A percentile compares a stretch with the other conserved stretches of the same genome.
Conservation (phyloP, 768 basidiomycete species). For the Serendipita sp. region DNA sequence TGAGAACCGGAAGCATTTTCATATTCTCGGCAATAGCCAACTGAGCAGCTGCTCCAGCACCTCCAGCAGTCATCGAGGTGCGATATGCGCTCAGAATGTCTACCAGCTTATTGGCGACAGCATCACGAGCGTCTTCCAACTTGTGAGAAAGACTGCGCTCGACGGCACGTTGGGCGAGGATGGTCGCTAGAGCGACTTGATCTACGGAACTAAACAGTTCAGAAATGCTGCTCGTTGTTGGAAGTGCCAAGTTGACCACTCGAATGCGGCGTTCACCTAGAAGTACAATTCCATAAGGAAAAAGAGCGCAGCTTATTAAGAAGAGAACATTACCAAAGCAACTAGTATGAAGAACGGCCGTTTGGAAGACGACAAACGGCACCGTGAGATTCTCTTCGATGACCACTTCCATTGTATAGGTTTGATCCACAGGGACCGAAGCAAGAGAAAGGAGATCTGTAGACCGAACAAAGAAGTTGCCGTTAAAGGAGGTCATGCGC, state of each 20-base stretch:
- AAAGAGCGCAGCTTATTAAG: background rate
- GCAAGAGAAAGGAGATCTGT: conserved; percentile 94
- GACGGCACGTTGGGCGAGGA: conserved; percentile 84
- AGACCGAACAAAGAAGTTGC: conserved; percentile 96
- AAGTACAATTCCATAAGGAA: background rate
- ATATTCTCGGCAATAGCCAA: conserved; percentile 85
- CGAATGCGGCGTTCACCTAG: conserved; percentile 74
- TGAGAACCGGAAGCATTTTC: conserved; percentile 83
- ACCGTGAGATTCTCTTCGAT: conserved; percentile 87
- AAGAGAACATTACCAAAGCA: conserved; percentile 45
- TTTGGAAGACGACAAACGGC: conserved; percentile 88
- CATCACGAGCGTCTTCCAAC: conserved; percentile 78
- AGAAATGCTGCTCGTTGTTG: conserved; percentile 74
- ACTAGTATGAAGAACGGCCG: conserved; percentile 86
- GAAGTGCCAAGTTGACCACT: conserved; percentile 75
- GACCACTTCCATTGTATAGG: conserved; percentile 88
- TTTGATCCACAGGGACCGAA: conserved; percentile 90
- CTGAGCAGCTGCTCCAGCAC: conserved; percentile 86
- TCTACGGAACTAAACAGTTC: conserved; percentile 86
- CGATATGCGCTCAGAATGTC: conserved; percentile 83
- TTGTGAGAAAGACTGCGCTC: conserved; percentile 75
- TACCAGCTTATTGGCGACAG: conserved; percentile 66
- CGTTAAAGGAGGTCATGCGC: conserved; percentile 95
- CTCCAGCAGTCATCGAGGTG: conserved; percentile 88
- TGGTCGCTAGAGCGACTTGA: conserved; percentile 69